Percentiles rank a stretch among this genome's conserved stretches.
These are phyloP conservation scores for Forsythia viridissima DNA, from an alignment of 257 asterid genomes.

Conservation along the genomic window DNA sequence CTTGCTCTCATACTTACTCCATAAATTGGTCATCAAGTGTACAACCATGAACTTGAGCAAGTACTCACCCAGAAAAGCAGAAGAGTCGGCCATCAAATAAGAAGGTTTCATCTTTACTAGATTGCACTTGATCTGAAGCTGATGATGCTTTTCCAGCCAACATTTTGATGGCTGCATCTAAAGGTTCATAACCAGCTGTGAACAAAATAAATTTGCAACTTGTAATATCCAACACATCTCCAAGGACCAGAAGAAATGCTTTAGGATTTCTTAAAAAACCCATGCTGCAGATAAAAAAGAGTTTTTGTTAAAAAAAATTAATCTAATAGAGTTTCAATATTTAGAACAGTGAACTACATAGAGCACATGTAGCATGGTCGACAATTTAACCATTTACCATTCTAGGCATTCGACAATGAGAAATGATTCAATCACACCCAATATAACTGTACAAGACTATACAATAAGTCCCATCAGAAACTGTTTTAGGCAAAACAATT, in stretches of 20 bases:
- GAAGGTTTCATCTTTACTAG: conserved; percentile 51
- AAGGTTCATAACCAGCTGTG: conserved; percentile 82
- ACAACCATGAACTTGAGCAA: conserved; percentile 1
- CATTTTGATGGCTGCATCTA: conserved; percentile 61
- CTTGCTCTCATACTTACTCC: neutral
- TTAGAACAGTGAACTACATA: neutral
- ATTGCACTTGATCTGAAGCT: conserved; percentile 39
- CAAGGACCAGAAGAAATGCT: conserved; percentile 56
- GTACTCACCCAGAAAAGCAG: conserved; percentile 82
- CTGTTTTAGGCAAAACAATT: neutral
- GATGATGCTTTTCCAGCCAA: conserved; percentile 44
- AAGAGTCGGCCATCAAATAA: conserved; percentile 65
- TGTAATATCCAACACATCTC: conserved; percentile 48
- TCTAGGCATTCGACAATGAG: neutral
- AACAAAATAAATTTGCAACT: conserved; percentile 66
- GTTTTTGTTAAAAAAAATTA: conserved; percentile 12
- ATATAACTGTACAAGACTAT: neutral
- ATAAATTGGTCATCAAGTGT: neutral
- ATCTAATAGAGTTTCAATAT: neutral
- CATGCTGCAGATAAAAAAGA: conserved; percentile 65
- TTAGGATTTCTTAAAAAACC: conserved; percentile 68
- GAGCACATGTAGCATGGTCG: neutral
- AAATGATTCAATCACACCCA: neutral
- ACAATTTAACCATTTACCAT: neutral
- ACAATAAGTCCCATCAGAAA: neutral